Conservation (phyloP, 169 alveolate genomes). For the Toxoplasma gondii region DNA sequence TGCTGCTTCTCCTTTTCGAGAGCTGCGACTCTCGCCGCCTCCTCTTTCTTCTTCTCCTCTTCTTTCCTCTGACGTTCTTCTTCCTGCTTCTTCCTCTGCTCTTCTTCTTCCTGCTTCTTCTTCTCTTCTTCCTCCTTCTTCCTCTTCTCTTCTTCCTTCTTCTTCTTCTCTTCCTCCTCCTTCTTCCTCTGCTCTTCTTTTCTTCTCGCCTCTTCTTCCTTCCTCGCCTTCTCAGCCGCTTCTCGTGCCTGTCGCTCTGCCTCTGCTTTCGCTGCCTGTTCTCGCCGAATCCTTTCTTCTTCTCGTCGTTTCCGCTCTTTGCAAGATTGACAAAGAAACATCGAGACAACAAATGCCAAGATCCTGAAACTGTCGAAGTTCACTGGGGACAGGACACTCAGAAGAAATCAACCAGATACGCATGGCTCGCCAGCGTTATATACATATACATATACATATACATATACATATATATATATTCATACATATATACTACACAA, state of each 20-base stretch:
- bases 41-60: neutral
- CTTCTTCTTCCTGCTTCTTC: neutral
- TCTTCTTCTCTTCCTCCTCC: neutral
- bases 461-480: too few species aligned
- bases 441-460: too few species aligned
- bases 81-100: neutral
- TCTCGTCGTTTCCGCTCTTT: neutral
- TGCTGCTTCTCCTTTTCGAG: neutral
- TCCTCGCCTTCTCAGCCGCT: neutral
- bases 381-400: too few species aligned
- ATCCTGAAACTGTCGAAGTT: too few species aligned
- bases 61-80: too few species aligned
- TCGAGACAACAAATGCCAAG: neutral
- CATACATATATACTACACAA: too few species aligned
- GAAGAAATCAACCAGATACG: too few species aligned
- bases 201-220: neutral
- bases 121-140: neutral
- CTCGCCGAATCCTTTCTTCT: neutral
- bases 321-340: neutral
- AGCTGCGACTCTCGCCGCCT: neutral
- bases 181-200: neutral
- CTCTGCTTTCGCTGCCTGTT: neutral
- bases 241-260: neutral
- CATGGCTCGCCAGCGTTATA: too few species aligned
- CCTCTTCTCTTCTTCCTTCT: neutral